phyloP scores from a whole-genome alignment of 805 yeast genomes.

The Candida xyloterini region DNA sequence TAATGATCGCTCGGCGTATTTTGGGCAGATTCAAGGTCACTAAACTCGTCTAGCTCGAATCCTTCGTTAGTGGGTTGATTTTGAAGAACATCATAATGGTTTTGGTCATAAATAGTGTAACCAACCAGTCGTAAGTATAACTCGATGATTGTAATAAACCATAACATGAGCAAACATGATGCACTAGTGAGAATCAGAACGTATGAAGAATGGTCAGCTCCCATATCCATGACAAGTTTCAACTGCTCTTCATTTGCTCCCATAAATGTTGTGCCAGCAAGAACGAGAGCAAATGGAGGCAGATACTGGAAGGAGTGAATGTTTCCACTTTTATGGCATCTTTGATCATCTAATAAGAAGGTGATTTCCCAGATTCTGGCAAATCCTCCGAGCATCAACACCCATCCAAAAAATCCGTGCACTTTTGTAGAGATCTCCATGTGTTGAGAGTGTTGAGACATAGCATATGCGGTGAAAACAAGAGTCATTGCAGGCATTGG shows the following conservation, averaged over 20 bases:
- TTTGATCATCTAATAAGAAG: conserved; percentile 65
- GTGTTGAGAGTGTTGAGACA: conserved; percentile 85
- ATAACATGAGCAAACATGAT: conserved; percentile 67
- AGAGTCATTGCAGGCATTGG: conserved; percentile 80
- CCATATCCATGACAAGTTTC: conserved; percentile 61
- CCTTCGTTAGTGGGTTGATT: conserved; percentile 11
- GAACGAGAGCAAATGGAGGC: conserved; percentile 77
- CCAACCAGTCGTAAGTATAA: conserved; percentile 50
- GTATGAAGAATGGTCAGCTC: conserved; percentile 85
- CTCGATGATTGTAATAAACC: conserved; percentile 59
- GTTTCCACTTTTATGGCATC: conserved; percentile 38
- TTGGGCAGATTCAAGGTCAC: conserved; percentile 24
- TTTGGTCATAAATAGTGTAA: conserved; percentile 18
- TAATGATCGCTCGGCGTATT: conserved; percentile 18
- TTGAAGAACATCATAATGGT: conserved; percentile 14
- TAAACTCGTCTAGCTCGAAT: conserved; percentile 30
- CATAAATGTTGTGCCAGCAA: conserved; percentile 84
- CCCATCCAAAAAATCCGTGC: conserved; percentile 81
- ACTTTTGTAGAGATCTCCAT: conserved; percentile 78
- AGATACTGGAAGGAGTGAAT: conserved; percentile 76
- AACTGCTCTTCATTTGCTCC: conserved; percentile 91
- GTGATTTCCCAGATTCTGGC: conserved; percentile 76
- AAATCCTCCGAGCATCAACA: conserved; percentile 75
- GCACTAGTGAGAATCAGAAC: conserved; percentile 67
- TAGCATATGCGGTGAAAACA: conserved; percentile 89